Base-by-base conservation (phyloP, 1,284 basidiomycete genomes). In the Tylopilus sp. region DNA sequence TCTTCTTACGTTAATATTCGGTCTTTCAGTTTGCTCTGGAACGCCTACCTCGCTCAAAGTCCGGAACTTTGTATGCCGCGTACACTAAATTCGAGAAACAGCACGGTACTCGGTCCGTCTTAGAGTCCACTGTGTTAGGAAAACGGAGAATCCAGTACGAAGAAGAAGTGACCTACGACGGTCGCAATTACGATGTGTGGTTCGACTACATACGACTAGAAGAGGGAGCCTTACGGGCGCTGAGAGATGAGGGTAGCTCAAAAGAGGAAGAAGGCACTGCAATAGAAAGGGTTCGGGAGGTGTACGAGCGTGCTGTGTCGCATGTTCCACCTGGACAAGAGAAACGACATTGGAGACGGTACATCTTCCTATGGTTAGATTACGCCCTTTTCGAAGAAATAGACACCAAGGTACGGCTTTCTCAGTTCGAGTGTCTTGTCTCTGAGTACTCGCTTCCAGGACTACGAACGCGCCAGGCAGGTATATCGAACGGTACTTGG, bases 11-110 rank as follows among this genome's bases (percentile, higher is more conserved):
- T 46, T 54, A 18, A 55, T 21, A 3, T 42, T 23, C 26, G 29
- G 25, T 39, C 39, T 23, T 23, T 7, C 57, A 92, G 92, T 99
- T 98, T 66, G 96, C 95, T 15, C 75, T 99, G 8, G 86, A 90
- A 23, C 82, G 94, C 18, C 78, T 99, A 31, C 92, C 96, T 4
- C 78, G 93, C 16, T 91, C 92, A 29, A 97, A 96, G 69, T 94
- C 92, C 13, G 83, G 81, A 2, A 78, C 79, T 16, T 75, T 96
- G 30, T 96, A 95, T 64, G 82, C 92, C 12, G 81, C 91, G 4
- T 98, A 97, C 66, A 97, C 95, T 18, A 92, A 92, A 64, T 98
- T 99, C 58, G 97, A 99, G 73, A 99, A 99, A 71, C 97, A 98
- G 66, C 94, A 96, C 60, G 96, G 97, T 25, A 87, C 89, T 29